Evolutionary conservation across 495 filamentous ascomycete genomes (phyloP), one percentile per base, ranked within the genome.

Genomic region (Terfezia claveryi): DNA sequence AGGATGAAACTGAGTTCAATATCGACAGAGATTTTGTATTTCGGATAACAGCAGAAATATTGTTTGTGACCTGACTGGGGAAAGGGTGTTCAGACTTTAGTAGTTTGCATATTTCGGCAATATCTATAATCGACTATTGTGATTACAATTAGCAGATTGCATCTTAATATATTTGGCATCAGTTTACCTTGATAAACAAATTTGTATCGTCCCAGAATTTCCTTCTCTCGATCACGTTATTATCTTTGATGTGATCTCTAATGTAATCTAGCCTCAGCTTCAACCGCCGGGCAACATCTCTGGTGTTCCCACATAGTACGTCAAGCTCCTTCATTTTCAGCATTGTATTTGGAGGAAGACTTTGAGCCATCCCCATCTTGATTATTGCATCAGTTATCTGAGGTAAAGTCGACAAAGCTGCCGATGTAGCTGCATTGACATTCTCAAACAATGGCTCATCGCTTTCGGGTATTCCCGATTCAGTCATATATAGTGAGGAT

Each of bases 131-230:
- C 4, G 64, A 54, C 63, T 65, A 37, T 46, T 32, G 37, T 54
- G 37, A n/a, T n/a, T 55, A 16, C 37, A 41, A 20, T n/a, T 16
- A 27, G 27, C 16, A 16, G 17, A 41, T 16, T 10, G 36, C 23
- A 14, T 17, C 14, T 12, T 7, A 10, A 23, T 36, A 32, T 17
- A 12, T 36, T 23, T 41, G 10, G 4, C 27, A 36, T 55, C 6
- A 55, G 54, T 54, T 53, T 65, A 58, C 56, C 38, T 58, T 66
- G 11, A 62, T 65, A 54, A 65, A 65, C 37, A 60, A 58, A 41
- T 65, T 65, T 0, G 63, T 65, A 49, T 65, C 63, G 50, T 65
- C 63, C 63, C 63, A 65, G 50, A 65, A 65, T 49, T 54, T 65
- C n/a, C 59, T 62, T 16, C 63, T 36, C 41, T 65, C 63, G 17